Evolutionary conservation across 2,329 filamentous ascomycete species (phyloP), one percentile per base, ranked within the genome.

Genomic region (Macrophomina pseudophaseolina): DNA sequence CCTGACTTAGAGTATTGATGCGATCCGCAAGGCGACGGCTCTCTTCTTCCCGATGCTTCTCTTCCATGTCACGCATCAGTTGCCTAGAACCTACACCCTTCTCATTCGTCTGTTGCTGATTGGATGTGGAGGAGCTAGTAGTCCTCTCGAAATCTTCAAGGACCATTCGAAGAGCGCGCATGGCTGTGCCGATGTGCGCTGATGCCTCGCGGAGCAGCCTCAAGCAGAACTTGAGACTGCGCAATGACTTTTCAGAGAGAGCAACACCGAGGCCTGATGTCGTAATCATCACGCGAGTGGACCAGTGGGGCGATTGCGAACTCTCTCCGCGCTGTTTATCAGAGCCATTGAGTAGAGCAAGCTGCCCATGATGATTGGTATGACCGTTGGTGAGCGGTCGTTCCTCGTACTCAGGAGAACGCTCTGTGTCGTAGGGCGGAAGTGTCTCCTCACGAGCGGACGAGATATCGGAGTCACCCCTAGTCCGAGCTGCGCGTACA

Each of bases 251-350:
- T 18, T 96, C 91, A 73, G 91, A 96, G 86, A 99, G 93, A 0
- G 95, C 93, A 16, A 97, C 90, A 69, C 93, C 93, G 0, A 98
- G 85, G 0, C 93, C 94, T 0, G 93, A 97, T 0, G 94, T 97
- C 5, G 92, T 94, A 76, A 97, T 91, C 71, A 97, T 91, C 18
- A 97, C 83, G 14, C 93, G 89, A 11, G 91, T 92, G 68, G 91
- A 92, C 93, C 93, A 96, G 48, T 83, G 85, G 11, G 74, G 84
- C 14, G 74, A 75, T 4, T 72, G 52, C 5, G 53, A 53, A 23
- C 44, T 66, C 33, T 59, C 64, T 69, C 8, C 71, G 68, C 32
- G 42, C 28, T 75, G 72, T 1, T 76, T 74, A 48, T 79, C 71
- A 16, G 73, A 35, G 16, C 53, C 52, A 7, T 64, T 53, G 16